Base-by-base conservation (phyloP, 345 rosid species). In the Hibiscus mutabilis region DNA sequence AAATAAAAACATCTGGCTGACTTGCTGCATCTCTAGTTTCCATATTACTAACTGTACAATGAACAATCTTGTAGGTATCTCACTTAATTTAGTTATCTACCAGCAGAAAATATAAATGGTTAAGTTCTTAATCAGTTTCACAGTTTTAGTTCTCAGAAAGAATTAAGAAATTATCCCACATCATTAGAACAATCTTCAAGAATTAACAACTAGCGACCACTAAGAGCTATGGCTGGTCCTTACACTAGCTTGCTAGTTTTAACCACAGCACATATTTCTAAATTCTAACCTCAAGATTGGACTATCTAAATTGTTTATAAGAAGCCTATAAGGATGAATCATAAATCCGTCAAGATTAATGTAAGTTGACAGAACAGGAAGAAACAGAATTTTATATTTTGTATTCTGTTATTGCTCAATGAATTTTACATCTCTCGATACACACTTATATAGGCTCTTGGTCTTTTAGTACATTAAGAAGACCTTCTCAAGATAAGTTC, bases 11-110 rank as follows among this genome's bases (percentile, higher is more conserved):
- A n/a, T 33, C 10, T 33, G 24, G 24, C 13, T 16, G 44, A 60
- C 65, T 59, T 60, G 65, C 40, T 2, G 65, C 65, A 31, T 60
- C 65, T 60, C 44, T 60, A 60, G 44, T 31, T 60, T 31, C 35
- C 35, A 33, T 33, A 33, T 33, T 33, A 33, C 35, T 33, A 33
- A 33, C 35, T 33, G 35, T 33, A 62, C 27, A 62, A 35, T 9
- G 25, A 35, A 61, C 21, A 31, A 61, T 18, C 66, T 33, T 62
- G 47, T 18, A 33, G 47, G 66, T 11, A 62, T 62, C 66, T 9
- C 15, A 62, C 35, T 35, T 62, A 11, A 10, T 9, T 33, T n/a
- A 16, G 66, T n/a, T 61, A 33, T 60, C 44, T 7, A 60, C 46
- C 22, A 22, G 44, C 22, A 51, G 56, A 60, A 60, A 33, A 7